These are phyloP conservation scores for Starmerella bacillaris DNA, from an alignment of 805 yeast genomes.

Conservation along the genomic window DNA sequence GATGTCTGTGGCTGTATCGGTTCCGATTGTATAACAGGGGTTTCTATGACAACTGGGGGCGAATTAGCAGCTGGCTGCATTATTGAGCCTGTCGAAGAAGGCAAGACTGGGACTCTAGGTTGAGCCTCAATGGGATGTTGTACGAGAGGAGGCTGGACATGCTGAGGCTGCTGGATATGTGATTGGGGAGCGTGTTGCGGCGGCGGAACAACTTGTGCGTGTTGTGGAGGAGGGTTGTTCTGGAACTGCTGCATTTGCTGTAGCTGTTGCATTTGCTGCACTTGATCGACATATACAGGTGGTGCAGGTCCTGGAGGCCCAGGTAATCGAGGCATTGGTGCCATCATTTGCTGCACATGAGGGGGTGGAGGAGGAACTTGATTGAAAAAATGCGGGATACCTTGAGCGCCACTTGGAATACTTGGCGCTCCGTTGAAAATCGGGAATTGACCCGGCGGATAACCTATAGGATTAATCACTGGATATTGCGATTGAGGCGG, in stretches of 20 bases:
- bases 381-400: no score
- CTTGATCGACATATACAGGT: neutral
- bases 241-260: slow-evolving; percentile 4
- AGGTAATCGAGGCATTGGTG: neutral
- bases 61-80: no score
- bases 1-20: no score
- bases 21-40: no score
- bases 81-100: no score
- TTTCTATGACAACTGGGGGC: no score
- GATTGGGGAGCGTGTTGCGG: neutral
- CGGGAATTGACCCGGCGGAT: neutral
- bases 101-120: no score
- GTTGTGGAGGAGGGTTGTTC: neutral
- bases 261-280: slow-evolving; percentile 1
- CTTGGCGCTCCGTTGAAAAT: no score
- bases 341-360: neutral
- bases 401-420: no score
- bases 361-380: neutral
- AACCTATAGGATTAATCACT: neutral
- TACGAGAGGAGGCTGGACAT: neutral
- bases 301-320: neutral
- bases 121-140: no score
- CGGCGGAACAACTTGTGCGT: neutral
- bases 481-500: no score
- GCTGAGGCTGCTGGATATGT: neutral